Evolutionary conservation across 768 basidiomycete genomes (phyloP).

Genomic region (Hypholoma fasciculare): DNA sequence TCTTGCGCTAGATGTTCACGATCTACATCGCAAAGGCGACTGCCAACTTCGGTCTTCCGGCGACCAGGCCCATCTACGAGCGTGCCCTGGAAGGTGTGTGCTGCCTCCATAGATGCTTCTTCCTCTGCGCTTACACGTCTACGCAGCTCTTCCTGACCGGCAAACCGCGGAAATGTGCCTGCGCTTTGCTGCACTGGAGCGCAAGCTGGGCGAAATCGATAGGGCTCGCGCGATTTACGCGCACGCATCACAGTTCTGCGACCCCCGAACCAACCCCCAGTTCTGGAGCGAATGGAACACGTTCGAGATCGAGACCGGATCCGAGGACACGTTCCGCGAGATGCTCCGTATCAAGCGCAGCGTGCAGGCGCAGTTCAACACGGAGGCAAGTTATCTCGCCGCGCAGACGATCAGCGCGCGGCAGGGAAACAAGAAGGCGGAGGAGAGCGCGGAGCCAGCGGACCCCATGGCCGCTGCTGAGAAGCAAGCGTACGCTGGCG

Average conservation of each 20-base stretch:
- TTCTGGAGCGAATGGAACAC: constrained; percentile 98
- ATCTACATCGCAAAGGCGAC: constrained; percentile 98
- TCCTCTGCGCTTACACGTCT: neutral
- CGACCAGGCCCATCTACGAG: constrained; percentile 96
- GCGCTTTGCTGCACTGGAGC: constrained; percentile 92
- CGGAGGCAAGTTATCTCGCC: constrained; percentile 90
- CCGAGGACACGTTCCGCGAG: constrained; percentile 96
- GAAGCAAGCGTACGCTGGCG: constrained; percentile 50
- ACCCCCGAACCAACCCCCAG: constrained; percentile 85
- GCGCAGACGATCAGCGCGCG: constrained; percentile 82
- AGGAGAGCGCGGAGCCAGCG: constrained; percentile 42
- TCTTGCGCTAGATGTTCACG: constrained; percentile 75
- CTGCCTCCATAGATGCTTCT: neutral
- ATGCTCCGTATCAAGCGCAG: constrained; percentile 96
- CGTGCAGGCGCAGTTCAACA: constrained; percentile 98
- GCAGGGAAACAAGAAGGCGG: constrained; percentile 50
- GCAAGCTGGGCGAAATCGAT: constrained; percentile 98
- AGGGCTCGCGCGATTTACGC: constrained; percentile 95
- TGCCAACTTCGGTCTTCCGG: constrained; percentile 92
- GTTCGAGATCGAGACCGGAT: constrained; percentile 98
- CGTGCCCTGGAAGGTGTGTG: constrained; percentile 75
- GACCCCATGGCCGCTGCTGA: constrained; percentile 93
- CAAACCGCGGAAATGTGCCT: constrained; percentile 98
- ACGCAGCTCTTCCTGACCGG: constrained; percentile 75
- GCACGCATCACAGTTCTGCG: constrained; percentile 98